A percentile compares a stretch with the other conserved stretches of the same genome.
Conservation (phyloP, 2,329 filamentous ascomycete genomes). For the Mariannaea sp. region DNA sequence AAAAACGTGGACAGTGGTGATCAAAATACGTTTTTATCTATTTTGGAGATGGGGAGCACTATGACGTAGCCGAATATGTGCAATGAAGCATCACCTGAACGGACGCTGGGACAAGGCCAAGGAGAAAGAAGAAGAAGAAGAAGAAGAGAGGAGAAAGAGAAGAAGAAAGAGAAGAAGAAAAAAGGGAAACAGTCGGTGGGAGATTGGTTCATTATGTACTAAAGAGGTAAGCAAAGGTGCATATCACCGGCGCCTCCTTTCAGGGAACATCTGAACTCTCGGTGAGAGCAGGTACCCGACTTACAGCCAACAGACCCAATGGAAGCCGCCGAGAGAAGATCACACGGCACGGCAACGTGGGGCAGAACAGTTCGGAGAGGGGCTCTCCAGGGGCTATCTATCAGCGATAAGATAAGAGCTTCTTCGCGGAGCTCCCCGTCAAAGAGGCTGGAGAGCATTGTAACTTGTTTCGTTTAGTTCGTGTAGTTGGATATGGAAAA, state of each 20-base stretch:
- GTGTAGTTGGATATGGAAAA: no score
- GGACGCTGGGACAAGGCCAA: conserved; percentile 36
- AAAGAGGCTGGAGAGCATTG: neutral
- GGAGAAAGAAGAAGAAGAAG: conserved; percentile 27
- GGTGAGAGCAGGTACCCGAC: conserved; percentile 16
- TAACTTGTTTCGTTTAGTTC: neutral
- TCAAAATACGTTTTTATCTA: conserved; percentile 1
- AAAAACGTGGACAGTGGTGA: neutral
- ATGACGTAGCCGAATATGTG: conserved; percentile 16
- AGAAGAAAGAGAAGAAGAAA: conserved; percentile 10
- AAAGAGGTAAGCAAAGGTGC: conserved; percentile 8
- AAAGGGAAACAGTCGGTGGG: conserved; percentile 23
- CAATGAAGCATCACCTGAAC: conserved; percentile 29
- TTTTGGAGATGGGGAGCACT: conserved; percentile 2
- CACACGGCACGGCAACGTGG: conserved; percentile 19
- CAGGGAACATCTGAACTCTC: neutral
- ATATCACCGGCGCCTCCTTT: neutral
- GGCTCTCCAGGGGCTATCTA: conserved; percentile 24
- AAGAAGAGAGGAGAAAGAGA: conserved; percentile 12
- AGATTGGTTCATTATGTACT: conserved; percentile 29
- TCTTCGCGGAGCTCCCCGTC: conserved; percentile 36
- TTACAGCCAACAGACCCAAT: conserved; percentile 10
- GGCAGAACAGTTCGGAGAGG: conserved; percentile 25
- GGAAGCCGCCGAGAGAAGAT: conserved; percentile 10
- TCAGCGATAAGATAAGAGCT: conserved; percentile 40